Conservation (phyloP, 2,329 filamentous ascomycete species). For the Ilyonectria robusta region DNA sequence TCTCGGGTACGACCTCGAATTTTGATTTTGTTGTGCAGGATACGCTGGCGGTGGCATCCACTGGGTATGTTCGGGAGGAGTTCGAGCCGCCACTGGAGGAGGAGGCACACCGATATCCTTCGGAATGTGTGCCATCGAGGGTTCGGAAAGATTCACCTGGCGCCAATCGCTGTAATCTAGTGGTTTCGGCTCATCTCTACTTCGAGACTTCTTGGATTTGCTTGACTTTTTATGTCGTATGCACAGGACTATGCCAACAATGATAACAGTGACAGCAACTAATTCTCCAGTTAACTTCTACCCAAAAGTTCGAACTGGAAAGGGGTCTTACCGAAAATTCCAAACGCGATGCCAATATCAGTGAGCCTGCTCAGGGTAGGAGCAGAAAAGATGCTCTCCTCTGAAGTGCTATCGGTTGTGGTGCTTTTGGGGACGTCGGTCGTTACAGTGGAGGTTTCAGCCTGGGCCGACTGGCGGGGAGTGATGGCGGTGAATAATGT, state of each 20-base stretch:
- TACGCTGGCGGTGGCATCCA: not conserved
- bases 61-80: not conserved
- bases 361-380: constrained; percentile 30
- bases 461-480: constrained; percentile 27
- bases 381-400: constrained; percentile 15
- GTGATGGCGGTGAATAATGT: constrained; percentile 44
- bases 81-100: not conserved
- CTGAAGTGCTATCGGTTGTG: constrained; percentile 22
- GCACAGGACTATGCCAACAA: constrained; percentile 5
- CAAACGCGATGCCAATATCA: constrained; percentile 43
- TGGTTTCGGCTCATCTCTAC: not conserved
- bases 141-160: constrained; percentile 5
- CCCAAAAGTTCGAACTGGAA: rapidly evolving
- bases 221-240: not conserved
- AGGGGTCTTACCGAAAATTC: constrained; percentile 28
- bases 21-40: not conserved
- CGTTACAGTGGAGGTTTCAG: constrained; percentile 15
- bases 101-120: not conserved
- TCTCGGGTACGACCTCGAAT: not conserved
- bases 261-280: constrained; percentile 15
- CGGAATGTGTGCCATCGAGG: constrained; percentile 9
- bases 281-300: not conserved
- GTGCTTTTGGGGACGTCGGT: constrained; percentile 26
- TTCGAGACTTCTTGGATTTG: not conserved
- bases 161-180: constrained; percentile 13